Percentiles rank a stretch among this genome's conserved stretches.
These are phyloP conservation scores for Penicillium sp. DNA, from an alignment of 2,329 filamentous ascomycete species.

Conservation along the genomic window DNA sequence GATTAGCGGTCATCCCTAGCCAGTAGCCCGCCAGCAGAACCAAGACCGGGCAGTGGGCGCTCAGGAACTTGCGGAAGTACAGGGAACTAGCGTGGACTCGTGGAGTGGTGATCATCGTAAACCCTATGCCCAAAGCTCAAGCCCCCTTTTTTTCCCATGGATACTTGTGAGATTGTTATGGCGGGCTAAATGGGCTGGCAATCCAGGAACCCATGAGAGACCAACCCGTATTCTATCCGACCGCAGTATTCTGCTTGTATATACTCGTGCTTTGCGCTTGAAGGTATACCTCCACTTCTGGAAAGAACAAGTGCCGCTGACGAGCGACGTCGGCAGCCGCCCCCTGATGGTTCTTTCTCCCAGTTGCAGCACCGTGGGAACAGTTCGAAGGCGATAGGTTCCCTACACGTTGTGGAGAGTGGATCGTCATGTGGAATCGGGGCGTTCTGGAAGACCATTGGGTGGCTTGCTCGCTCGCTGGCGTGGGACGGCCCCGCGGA, in stretches of 20 bases:
- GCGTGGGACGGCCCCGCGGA: conserved; percentile 14
- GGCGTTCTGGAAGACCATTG: conserved; percentile 20
- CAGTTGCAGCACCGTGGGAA: conserved; percentile 9
- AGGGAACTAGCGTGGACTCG: background rate
- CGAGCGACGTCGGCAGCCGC: background rate
- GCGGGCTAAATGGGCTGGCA: background rate
- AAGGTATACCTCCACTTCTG: background rate
- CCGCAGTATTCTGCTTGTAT: background rate
- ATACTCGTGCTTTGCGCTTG: background rate
- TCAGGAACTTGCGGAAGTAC: conserved; percentile 5
- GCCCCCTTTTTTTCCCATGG: conserved; percentile 6
- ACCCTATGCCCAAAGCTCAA: background rate
- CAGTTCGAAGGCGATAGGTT: conserved; percentile 16
- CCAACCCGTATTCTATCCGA: background rate
- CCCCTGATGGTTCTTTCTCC: background rate
- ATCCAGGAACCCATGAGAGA: background rate
- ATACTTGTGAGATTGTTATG: background rate
- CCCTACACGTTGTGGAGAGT: conserved; percentile 27
- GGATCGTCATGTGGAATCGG: conserved; percentile 24
- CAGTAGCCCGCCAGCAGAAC: conserved; percentile 8
- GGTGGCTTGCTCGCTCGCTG: conserved; percentile 10
- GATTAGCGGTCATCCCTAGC: conserved; percentile 4
- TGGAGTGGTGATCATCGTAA: conserved; percentile 17
- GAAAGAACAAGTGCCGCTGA: background rate
- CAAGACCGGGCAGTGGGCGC: conserved; percentile 8